Percentiles rank a stretch among this genome's conserved stretches.
Evolutionary conservation across 305 asterid species (phyloP).

Genomic region (Nicotiana rustica): DNA sequence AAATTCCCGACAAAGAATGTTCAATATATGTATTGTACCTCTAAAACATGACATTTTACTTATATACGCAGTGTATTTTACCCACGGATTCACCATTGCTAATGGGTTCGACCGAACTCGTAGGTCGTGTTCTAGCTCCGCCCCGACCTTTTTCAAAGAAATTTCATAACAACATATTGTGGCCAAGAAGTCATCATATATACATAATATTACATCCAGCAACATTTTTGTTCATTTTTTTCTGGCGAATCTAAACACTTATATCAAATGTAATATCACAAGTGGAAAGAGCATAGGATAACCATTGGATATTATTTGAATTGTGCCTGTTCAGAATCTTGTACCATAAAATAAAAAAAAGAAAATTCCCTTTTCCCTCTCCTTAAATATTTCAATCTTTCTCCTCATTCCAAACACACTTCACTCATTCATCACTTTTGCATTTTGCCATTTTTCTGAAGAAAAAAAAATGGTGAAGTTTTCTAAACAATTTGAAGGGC

Average conservation of each 20-base stretch:
- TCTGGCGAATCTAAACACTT: slow-evolving; percentile 43
- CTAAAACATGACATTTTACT: too few species aligned
- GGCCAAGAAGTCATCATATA: slow-evolving; percentile 34
- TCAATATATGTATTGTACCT: too few species aligned
- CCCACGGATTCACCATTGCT: too few species aligned
- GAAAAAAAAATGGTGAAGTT: slow-evolving; percentile 74
- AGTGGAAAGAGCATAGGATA: slow-evolving; percentile 76
- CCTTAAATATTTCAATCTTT: slow-evolving; percentile 60
- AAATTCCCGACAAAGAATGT: too few species aligned
- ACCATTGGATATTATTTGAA: slow-evolving; percentile 55
- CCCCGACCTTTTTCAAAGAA: slow-evolving; percentile 10
- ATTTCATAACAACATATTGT: slow-evolving; percentile 34
- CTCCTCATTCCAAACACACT: slow-evolving; percentile 43
- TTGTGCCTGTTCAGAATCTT: slow-evolving; percentile 76
- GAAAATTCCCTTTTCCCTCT: slow-evolving; percentile 51
- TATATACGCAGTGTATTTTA: too few species aligned
- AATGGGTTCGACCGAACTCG: too few species aligned
- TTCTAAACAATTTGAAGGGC: slow-evolving; percentile 87
- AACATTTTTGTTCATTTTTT: slow-evolving; percentile 42
- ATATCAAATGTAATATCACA: slow-evolving; percentile 42
- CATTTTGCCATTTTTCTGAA: slow-evolving; percentile 28
- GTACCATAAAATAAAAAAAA: slow-evolving; percentile 13
- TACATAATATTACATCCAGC: slow-evolving; percentile 18
- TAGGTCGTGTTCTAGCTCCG: too few species aligned
- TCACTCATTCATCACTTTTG: slow-evolving; percentile 37